A percentile compares a stretch with the other conserved stretches of the same genome.
Conservation (phyloP, 1,284 basidiomycete genomes). For the Ustilago hordei region DNA sequence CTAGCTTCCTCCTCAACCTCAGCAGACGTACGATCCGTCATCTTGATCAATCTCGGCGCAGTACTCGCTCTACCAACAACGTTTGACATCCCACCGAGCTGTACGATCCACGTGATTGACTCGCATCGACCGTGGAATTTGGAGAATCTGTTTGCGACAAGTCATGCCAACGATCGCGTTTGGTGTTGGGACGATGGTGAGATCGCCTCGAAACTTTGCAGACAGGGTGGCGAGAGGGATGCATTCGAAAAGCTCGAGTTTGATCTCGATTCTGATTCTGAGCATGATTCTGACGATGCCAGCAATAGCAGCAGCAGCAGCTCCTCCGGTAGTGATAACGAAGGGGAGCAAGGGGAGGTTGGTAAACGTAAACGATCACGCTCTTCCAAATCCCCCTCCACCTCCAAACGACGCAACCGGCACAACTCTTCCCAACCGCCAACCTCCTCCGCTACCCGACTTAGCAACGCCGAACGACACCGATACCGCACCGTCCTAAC, state of each 20-base stretch:
- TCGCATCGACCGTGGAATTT: constrained; percentile 91
- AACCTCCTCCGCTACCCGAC: constrained; percentile 11
- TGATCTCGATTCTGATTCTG: constrained; percentile 68
- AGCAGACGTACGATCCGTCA: constrained; percentile 85
- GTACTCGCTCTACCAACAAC: constrained; percentile 80
- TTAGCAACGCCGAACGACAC: constrained; percentile 48
- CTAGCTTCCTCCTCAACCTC: constrained; percentile 10
- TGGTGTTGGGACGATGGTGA: constrained; percentile 68
- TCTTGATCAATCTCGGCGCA: constrained; percentile 92
- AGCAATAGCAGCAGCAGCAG: constrained; percentile 32
- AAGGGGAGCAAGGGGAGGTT: constrained; percentile 66
- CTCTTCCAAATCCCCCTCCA: constrained; percentile 12
- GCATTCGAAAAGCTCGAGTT: constrained; percentile 62
- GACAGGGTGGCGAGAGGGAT: constrained; percentile 49
- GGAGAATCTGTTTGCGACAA: constrained; percentile 83
- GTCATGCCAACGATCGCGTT: constrained; percentile 64
- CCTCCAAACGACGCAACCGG: constrained; percentile 6
- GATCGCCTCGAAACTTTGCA: constrained; percentile 44
- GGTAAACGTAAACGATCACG: constrained; percentile 30
- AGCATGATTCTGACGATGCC: constrained; percentile 76
- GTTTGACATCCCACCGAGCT: constrained; percentile 72
- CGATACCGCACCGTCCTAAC: constrained; percentile 59
- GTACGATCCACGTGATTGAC: constrained; percentile 84
- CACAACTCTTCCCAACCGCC: background rate
- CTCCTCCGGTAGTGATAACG: constrained; percentile 9